Evolutionary conservation across 2,329 filamentous ascomycete genomes (phyloP).

Genomic region (Xylariaceae sp.): DNA sequence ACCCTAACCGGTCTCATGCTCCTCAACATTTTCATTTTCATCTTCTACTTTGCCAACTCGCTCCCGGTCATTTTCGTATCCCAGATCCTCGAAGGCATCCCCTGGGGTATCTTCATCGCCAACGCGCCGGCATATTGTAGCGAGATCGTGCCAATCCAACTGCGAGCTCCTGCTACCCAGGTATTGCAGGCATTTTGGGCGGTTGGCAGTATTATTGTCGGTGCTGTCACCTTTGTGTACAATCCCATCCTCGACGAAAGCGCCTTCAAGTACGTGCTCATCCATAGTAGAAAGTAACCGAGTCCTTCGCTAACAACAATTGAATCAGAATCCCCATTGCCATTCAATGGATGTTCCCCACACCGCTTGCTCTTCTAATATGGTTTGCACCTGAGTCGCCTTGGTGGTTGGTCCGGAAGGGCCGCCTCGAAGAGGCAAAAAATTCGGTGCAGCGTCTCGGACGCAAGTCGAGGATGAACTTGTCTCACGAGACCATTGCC

Average conservation of each 20-base stretch:
- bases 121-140: conserved; percentile 57
- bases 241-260: conserved; percentile 24
- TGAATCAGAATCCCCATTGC: conserved; percentile 51
- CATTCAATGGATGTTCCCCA: conserved; percentile 56
- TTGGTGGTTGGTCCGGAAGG: conserved; percentile 54
- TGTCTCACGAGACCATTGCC: conserved; percentile 43
- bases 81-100: conserved; percentile 58
- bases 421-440: conserved; percentile 39
- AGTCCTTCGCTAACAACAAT: conserved; percentile 1
- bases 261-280: conserved; percentile 36
- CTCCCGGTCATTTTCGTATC: conserved; percentile 42
- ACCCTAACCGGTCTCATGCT: conserved; percentile 51
- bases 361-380: conserved; percentile 47
- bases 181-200: conserved; percentile 66
- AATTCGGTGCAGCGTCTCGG: conserved; percentile 47
- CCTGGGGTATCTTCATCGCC: conserved; percentile 64
- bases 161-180: conserved; percentile 55
- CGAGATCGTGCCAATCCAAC: conserved; percentile 56
- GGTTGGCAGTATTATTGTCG: conserved; percentile 57
- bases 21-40: conserved; percentile 56
- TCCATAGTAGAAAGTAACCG: no score
- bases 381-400: conserved; percentile 48
- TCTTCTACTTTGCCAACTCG: conserved; percentile 41
- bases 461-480: conserved; percentile 32
- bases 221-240: conserved; percentile 51